Percentiles rank a stretch among this genome's conserved stretches.
phyloP scores from a whole-genome alignment of 73 alveolate species.

The Effrenium voratum region DNA sequence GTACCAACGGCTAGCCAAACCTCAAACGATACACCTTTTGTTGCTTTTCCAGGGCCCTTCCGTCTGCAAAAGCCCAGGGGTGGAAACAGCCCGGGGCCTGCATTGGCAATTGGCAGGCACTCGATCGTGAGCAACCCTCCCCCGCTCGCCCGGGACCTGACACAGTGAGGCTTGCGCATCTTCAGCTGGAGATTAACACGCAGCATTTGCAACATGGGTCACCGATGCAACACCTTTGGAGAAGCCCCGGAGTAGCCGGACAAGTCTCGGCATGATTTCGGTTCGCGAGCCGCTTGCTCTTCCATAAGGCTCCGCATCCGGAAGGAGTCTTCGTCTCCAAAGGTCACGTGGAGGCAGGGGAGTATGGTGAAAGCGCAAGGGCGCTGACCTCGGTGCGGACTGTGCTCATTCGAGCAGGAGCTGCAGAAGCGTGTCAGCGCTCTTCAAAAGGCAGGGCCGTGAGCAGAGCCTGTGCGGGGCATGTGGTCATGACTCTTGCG shows the following conservation, averaged over 20 bases:
- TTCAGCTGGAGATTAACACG: not conserved
- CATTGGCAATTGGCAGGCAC: no score
- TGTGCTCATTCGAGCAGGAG: not conserved
- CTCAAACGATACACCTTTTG: no score
- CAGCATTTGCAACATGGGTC: not conserved
- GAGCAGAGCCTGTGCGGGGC: no score
- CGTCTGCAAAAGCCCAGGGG: no score
- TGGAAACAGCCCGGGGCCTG: no score
- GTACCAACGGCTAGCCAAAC: no score
- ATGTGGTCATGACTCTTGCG: no score
- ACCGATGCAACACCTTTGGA: not conserved
- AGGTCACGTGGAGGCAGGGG: slow-evolving; percentile 47
- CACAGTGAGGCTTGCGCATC: not conserved
- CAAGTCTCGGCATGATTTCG: no score
- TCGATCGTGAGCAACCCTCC: no score
- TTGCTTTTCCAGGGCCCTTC: no score
- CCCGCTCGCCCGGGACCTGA: not conserved
- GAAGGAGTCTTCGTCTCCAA: slow-evolving; percentile 42
- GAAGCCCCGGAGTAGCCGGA: no score
- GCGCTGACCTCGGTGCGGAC: not conserved
- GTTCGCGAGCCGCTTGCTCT: no score
- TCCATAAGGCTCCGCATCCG: slow-evolving; percentile 53
- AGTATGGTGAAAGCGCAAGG: not conserved
- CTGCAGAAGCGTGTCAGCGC: slow-evolving; percentile 41
- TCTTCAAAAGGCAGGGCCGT: slow-evolving; percentile 36